A percentile compares a stretch with the other conserved stretches of the same genome.
Conservation (phyloP, 2,329 filamentous ascomycete species). For the Colletotrichum sp. region DNA sequence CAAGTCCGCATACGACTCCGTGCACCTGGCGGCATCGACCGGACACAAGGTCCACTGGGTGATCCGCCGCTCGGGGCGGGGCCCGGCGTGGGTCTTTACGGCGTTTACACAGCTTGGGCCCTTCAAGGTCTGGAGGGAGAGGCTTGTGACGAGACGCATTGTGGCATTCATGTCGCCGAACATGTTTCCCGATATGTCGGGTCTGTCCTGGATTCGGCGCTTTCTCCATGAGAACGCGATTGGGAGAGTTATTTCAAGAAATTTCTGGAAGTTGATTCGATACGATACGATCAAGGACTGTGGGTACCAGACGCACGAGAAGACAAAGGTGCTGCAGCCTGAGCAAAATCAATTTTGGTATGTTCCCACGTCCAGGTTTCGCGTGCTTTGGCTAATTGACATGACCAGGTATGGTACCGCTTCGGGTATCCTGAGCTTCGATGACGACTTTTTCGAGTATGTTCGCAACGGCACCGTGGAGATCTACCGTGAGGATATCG, state of each 20-base stretch:
- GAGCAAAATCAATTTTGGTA: constrained; percentile 48
- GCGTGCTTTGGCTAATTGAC: not conserved
- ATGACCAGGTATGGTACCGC: constrained; percentile 54
- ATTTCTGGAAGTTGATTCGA: constrained; percentile 56
- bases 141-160: constrained; percentile 49
- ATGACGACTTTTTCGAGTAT: constrained; percentile 59
- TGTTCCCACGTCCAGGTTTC: not conserved
- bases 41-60: constrained; percentile 62
- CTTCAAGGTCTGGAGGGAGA: constrained; percentile 53
- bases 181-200: constrained; percentile 25
- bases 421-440: constrained; percentile 66
- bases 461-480: constrained; percentile 57
- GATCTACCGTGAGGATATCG: constrained; percentile 60
- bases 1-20: constrained; percentile 68
- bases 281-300: constrained; percentile 25
- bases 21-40: constrained; percentile 58
- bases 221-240: constrained; percentile 24
- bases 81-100: constrained; percentile 55
- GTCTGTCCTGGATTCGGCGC: constrained; percentile 23
- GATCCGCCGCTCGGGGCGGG: constrained; percentile 61
- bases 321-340: constrained; percentile 32
- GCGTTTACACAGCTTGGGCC: constrained; percentile 54
- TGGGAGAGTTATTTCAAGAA: constrained; percentile 36
- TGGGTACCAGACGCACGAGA: constrained; percentile 45
- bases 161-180: constrained; percentile 46